Base-by-base conservation (phyloP, 2,329 filamentous ascomycete genomes). In the Tolypocladium inflatum region DNA sequence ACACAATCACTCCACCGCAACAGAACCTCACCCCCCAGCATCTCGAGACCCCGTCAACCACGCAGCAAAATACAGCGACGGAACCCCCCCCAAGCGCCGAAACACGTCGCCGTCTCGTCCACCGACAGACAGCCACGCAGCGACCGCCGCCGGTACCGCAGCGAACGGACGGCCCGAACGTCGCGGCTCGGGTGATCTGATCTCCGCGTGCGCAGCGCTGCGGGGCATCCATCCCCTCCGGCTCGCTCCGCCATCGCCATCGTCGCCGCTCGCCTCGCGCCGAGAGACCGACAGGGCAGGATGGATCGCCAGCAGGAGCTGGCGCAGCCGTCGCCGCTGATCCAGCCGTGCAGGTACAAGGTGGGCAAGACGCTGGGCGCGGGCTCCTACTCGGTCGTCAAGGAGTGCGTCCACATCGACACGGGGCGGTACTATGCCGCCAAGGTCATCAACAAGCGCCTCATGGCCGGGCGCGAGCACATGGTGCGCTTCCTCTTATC, bases 391-490 rank as follows among this genome's bases (percentile, higher is more conserved):
- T 97, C 92, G 42, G 94, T 97, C 55, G 94, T 99, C 62, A 97
- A 97, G 74, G 94, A 99, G 77, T 99, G 94, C 71, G 92, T 97
- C 35, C 94, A 99, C 73, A 97, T 97, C 68, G 93, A 97, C 67
- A 97, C 94, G 0, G 93, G 93, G 52, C 86, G 92, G 64, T 97
- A 97, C 76, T 99, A 97, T 86, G 94, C 94, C 35, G 93, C 94
- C 61, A 99, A 99, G 74, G 94, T 99, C 62, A 99, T 99, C 76
- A 99, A 99, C 78, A 99, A 99, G 81, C 83, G 93, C 59, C 79
- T 99, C 64, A 99, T 99, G 94, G 90, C 91, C 8, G 94, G 94
- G 39, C 84, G 94, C 65, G 94, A 99, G 76, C 94, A 97, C 74
- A 99, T 99, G 94, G 94, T 97, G 70, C 61, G 76, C 67, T 48